These are phyloP conservation scores for Xylariaceae sp. DNA, from an alignment of 2,329 filamentous ascomycete species.

Conservation along the genomic window DNA sequence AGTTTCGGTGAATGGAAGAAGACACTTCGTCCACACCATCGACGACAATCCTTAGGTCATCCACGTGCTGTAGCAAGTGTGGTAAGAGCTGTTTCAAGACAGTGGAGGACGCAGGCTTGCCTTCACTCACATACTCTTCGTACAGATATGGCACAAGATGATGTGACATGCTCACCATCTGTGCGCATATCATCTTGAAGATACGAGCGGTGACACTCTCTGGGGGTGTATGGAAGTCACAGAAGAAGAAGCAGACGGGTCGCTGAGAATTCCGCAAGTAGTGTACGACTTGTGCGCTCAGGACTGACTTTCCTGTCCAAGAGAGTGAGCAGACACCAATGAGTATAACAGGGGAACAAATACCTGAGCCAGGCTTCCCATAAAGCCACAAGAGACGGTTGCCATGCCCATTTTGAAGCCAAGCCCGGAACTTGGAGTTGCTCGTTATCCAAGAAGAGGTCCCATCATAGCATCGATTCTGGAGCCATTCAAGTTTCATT, in stretches of 20 bases:
- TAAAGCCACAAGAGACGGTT: background rate
- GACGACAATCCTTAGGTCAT: background rate
- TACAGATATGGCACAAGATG: background rate
- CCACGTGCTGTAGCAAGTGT: background rate
- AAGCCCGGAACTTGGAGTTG: background rate
- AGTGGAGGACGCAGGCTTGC: background rate
- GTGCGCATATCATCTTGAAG: background rate
- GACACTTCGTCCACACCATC: conserved; percentile 1
- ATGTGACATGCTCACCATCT: background rate
- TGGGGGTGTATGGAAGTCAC: background rate
- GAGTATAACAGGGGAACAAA: background rate
- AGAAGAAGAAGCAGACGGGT: background rate
- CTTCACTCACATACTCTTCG: background rate
- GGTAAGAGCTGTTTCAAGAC: background rate
- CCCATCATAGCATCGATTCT: background rate
- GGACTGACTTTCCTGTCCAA: background rate
- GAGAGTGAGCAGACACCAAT: background rate
- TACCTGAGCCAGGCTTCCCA: conserved; percentile 11
- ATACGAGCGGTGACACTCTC: background rate
- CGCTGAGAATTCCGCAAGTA: background rate
- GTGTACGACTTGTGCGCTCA: background rate
- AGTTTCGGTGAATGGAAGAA: background rate
- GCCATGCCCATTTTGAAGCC: background rate
- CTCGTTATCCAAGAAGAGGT: background rate
- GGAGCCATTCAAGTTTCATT: background rate